Evolutionary conservation across 371 early-diverging fungal genomes (phyloP), one percentile per base, ranked within the genome.

Genomic region (Mucor racemosus): DNA sequence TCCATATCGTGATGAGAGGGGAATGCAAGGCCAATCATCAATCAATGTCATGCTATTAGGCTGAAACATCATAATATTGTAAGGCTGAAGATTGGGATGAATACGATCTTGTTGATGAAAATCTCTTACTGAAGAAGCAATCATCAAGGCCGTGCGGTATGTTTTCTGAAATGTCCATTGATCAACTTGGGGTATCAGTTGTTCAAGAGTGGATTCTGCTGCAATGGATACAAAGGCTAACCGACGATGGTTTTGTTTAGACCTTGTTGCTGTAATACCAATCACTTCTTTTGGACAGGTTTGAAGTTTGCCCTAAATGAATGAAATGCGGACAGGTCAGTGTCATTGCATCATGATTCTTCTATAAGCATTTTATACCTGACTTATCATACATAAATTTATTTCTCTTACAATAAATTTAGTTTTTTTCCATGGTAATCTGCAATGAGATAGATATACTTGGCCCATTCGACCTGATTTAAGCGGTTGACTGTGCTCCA

Each of bases 101-200:
- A 67, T 58, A 19, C 13, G 21, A 3, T 41, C 50, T 6, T 21
- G 36, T 55, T 31, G 15, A n/a, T 69, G 65, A n/a, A 66, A 55
- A n/a, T 71, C 66, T 13, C 64, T 35, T 19, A 71, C 50, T 7
- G 57, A 38, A 8, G 72, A 64, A 19, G 57, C 21, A 36, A 54
- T 35, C 10, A 57, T 21, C 21, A 71, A 35, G 4, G 72, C 64
- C 6, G 44, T 53, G 10, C 67, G 36, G 48, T 40, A 67, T 1
- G 62, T 63, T 13, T 67, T 71, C 55, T 67, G 64, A 50, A 71
- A 64, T 0, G 40, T 54, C 67, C 67, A 71, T 41, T 67, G 64
- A 54, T 71, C 72, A 7, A 57, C 72, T 64, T 71, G 72, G 15
- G 72, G 72, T 36, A 71, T 71, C 8, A 58, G 41, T 48, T 71